Percentiles rank a stretch among this genome's conserved stretches.
Conservation (phyloP, 2,329 filamentous ascomycete species). For the Zelopaecilomyces penicillatus region DNA sequence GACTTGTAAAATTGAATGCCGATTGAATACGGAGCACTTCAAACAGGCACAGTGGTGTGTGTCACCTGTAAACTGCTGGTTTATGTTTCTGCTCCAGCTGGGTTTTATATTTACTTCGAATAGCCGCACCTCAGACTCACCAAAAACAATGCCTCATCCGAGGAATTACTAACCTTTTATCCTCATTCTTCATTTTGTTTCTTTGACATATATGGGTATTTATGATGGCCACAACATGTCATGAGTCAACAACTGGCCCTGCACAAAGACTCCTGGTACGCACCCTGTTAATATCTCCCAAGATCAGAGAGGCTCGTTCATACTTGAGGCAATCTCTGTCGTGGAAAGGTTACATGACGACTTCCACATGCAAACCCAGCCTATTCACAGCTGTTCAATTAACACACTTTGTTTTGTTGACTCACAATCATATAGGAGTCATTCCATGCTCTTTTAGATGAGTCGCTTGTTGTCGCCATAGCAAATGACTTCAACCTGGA, state of each 20-base stretch:
- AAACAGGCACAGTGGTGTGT: too few relatives aligned
- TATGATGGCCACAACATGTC: background rate
- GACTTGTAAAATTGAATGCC: too few relatives aligned
- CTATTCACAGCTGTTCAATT: background rate
- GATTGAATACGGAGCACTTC: too few relatives aligned
- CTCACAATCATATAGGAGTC: slow-evolving; percentile 42
- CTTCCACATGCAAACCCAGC: background rate
- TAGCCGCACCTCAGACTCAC: background rate
- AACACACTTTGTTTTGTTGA: background rate
- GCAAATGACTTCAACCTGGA: slow-evolving; percentile 62
- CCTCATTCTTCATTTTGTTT: background rate
- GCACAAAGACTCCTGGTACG: background rate
- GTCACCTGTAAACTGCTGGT: too few relatives aligned
- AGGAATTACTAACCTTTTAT: background rate
- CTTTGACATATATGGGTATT: background rate
- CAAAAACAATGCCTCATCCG: background rate
- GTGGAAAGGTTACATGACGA: background rate
- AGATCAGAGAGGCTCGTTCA: background rate
- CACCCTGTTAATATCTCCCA: background rate
- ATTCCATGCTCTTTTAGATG: slow-evolving; percentile 68
- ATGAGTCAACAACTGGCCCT: background rate
- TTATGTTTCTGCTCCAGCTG: background rate
- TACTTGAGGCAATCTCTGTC: background rate
- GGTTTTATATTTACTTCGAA: background rate
- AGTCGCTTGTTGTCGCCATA: slow-evolving; percentile 69